Percentiles rank a stretch among this genome's conserved stretches.
Evolutionary conservation across 202 grass and related monocot species (phyloP).

Genomic region (Dendrocalamus latiflorus): DNA sequence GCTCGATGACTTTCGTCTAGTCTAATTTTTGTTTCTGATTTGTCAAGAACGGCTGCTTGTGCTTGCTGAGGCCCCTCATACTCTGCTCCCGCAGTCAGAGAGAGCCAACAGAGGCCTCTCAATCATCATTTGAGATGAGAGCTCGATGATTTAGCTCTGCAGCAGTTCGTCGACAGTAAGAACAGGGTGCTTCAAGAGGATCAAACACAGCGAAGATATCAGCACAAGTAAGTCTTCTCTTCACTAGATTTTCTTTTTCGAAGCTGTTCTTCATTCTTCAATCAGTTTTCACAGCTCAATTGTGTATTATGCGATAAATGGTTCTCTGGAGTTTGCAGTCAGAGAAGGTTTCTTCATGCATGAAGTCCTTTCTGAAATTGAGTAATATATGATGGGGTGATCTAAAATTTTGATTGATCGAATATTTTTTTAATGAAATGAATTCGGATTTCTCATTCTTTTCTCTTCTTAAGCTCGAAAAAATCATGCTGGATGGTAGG

Average conservation of each 20-base stretch:
- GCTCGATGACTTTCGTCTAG: background rate
- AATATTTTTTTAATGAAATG: background rate
- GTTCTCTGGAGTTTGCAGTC: background rate
- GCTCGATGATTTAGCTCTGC: background rate
- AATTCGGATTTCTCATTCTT: background rate
- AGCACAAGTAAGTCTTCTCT: background rate
- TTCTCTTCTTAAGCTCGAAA: background rate
- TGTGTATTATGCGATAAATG: background rate
- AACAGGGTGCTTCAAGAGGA: background rate
- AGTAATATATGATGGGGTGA: background rate
- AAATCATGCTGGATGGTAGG: background rate
- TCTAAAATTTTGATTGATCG: background rate
- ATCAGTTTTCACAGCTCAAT: background rate
- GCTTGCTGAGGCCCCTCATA: background rate
- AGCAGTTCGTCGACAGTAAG: background rate
- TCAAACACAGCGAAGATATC: background rate
- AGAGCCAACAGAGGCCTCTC: background rate
- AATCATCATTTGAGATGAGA: background rate
- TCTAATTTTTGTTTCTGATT: too few species aligned
- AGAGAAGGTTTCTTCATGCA: background rate
- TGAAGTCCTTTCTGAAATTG: background rate
- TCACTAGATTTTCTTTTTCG: background rate
- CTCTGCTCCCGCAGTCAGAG: background rate
- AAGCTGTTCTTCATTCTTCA: background rate
- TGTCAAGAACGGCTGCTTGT: constrained; percentile 3